Evolutionary conservation across 306 rosid species (phyloP).

Genomic region (Inga leiocalycina): DNA sequence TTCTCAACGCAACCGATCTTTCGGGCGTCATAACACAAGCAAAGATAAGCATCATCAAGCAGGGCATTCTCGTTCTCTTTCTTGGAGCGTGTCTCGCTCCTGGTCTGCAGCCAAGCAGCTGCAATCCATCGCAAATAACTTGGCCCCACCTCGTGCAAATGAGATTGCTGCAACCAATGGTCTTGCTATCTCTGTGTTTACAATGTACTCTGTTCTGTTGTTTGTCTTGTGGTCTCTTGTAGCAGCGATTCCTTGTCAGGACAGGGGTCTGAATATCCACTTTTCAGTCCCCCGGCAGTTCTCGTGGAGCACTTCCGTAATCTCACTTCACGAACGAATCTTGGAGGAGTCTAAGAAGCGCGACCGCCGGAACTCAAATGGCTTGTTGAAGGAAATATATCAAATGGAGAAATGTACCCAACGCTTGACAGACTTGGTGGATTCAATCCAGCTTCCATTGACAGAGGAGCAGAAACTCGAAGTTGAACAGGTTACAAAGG

Average conservation of each 20-base stretch:
- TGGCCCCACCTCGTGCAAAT: conserved; percentile 71
- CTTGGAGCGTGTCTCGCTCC: conserved; percentile 88
- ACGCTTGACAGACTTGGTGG: conserved; percentile 71
- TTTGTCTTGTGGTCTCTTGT: conserved; percentile 80
- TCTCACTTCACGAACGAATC: conserved; percentile 68
- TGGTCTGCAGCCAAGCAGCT: conserved; percentile 97
- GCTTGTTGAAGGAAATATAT: conserved; percentile 86
- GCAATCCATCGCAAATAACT: conserved; percentile 75
- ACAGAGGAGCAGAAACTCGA: conserved; percentile 65
- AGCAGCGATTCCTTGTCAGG: conserved; percentile 96
- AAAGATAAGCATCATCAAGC: conserved; percentile 54
- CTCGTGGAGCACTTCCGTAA: conserved; percentile 65
- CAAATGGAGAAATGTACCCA: conserved; percentile 69
- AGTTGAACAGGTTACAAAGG: conserved; percentile 58
- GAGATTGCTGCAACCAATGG: conserved; percentile 69
- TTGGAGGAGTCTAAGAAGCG: conserved; percentile 81
- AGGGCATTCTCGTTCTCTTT: conserved; percentile 88
- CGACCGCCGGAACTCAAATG: conserved; percentile 69
- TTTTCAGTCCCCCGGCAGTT: conserved; percentile 70
- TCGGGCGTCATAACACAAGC: conserved; percentile 67
- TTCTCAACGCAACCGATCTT: conserved; percentile 74
- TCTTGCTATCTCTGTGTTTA: conserved; percentile 65
- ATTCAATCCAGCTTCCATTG: conserved; percentile 76
- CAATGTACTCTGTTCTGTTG: conserved; percentile 72
- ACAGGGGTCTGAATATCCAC: conserved; percentile 70